A percentile compares a stretch with the other conserved stretches of the same genome.
Conservation (phyloP, 192 early-diverging fungal species). For the Gryganskiella cystojenkinii region DNA sequence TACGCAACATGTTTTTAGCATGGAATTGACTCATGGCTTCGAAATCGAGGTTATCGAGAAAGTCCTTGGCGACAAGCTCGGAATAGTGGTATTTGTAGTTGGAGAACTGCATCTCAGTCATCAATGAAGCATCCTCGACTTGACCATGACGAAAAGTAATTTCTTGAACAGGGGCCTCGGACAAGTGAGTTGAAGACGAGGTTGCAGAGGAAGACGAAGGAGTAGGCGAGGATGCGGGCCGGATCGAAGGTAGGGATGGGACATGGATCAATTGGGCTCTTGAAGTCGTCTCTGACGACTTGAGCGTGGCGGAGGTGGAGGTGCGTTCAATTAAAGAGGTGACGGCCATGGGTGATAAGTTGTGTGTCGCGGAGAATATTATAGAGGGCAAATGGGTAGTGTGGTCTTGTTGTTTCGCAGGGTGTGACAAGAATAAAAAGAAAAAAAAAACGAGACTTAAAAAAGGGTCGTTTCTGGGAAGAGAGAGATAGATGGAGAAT, state of each 20-base stretch:
- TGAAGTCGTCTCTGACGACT: no score
- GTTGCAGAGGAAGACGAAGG: constrained; percentile 1
- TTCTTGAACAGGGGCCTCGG: constrained; percentile 2
- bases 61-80: background rate
- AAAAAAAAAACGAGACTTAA: background rate
- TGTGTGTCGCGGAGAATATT: background rate
- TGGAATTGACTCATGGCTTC: constrained; percentile 19
- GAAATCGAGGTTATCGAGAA: constrained; percentile 21
- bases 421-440: background rate
- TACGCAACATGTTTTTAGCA: constrained; percentile 32
- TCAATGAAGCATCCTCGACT: constrained; percentile 21
- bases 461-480: no score
- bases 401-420: background rate
- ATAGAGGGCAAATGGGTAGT: background rate
- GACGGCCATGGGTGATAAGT: constrained; percentile 1
- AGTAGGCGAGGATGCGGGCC: constrained; percentile 7
- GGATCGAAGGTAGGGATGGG: constrained; percentile 13
- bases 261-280: constrained; percentile 8
- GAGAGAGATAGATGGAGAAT: no score
- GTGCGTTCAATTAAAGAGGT: background rate
- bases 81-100: constrained; percentile 37
- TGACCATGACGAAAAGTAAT: constrained; percentile 41
- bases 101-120: constrained; percentile 50
- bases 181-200: background rate
- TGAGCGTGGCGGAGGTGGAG: background rate